Percentiles rank a stretch among this genome's conserved stretches.
These are phyloP conservation scores for Globisporangium ultimum DNA, from an alignment of 352 stramenopile genomes.

Conservation along the genomic window DNA sequence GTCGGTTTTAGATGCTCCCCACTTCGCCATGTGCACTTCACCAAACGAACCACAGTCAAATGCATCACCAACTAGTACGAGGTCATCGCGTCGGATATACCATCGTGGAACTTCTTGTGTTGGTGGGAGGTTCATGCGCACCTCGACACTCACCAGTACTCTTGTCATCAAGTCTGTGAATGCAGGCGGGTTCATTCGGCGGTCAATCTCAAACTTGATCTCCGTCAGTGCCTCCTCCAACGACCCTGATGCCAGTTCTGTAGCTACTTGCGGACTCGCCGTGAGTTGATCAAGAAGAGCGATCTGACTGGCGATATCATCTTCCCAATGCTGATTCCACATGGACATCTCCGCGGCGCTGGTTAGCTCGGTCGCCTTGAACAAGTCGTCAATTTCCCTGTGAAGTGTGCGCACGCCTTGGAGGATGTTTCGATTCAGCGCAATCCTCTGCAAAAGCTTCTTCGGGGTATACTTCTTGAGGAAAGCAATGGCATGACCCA, in stretches of 20 bases:
- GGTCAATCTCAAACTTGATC: neutral
- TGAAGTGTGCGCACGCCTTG: neutral
- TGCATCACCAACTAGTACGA: too few species aligned
- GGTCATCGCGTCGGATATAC: too few species aligned
- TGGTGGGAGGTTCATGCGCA: too few species aligned
- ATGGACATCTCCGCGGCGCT: neutral
- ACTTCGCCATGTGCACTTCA: too few species aligned
- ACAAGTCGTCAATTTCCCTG: neutral
- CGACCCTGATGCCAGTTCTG: neutral
- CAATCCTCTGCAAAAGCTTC: slow-evolving; percentile 3
- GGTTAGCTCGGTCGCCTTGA: neutral
- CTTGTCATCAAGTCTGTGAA: too few species aligned
- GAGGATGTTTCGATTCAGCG: neutral
- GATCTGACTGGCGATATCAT: neutral
- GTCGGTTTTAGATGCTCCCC: too few species aligned
- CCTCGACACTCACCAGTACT: too few species aligned
- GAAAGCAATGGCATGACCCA: slow-evolving; percentile 21
- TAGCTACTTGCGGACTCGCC: neutral
- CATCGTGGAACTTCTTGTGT: too few species aligned
- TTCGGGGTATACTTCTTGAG: slow-evolving; percentile 6
- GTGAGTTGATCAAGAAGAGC: neutral
- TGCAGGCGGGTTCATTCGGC: neutral
- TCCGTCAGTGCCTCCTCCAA: neutral
- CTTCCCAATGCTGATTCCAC: neutral
- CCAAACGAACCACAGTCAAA: too few species aligned